Percentiles rank a stretch among this genome's conserved stretches.
Evolutionary conservation across 2,329 filamentous ascomycete species (phyloP).

Genomic region (Penicillium janthinellum): DNA sequence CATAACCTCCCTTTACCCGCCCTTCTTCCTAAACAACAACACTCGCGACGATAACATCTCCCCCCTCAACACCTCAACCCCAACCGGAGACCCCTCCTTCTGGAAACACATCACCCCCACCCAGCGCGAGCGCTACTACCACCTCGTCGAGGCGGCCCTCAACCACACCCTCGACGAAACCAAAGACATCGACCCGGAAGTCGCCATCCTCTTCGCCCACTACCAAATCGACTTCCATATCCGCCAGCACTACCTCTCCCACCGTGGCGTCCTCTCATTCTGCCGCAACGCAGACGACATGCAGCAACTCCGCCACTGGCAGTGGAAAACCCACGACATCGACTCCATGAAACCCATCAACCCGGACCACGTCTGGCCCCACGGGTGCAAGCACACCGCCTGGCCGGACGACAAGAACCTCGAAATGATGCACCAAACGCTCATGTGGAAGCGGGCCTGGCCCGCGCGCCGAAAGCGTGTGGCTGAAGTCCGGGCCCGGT

Average conservation of each 20-base stretch:
- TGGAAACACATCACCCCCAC: slow-evolving; percentile 18
- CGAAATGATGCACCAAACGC: slow-evolving; percentile 16
- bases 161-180: slow-evolving; percentile 15
- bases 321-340: slow-evolving; percentile 20
- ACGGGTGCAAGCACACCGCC: neutral
- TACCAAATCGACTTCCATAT: slow-evolving; percentile 39
- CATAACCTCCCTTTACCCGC: slow-evolving; percentile 20
- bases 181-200: slow-evolving; percentile 13
- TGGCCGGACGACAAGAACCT: slow-evolving; percentile 18
- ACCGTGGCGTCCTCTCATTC: slow-evolving; percentile 28
- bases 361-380: neutral
- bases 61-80: slow-evolving; percentile 11
- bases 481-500: slow-evolving; percentile 11
- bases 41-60: slow-evolving; percentile 15
- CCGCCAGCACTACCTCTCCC: slow-evolving; percentile 32
- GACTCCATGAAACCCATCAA: neutral
- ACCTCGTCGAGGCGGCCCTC: slow-evolving; percentile 19
- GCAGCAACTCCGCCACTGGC: slow-evolving; percentile 30
- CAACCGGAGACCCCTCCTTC: slow-evolving; percentile 7
- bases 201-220: slow-evolving; percentile 26
- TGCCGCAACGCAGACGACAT: slow-evolving; percentile 35
- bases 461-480: slow-evolving; percentile 11
- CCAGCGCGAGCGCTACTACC: slow-evolving; percentile 23
- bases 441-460: slow-evolving; percentile 17
- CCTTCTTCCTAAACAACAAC: slow-evolving; percentile 19